A percentile compares a stretch with the other conserved stretches of the same genome.
Conservation (phyloP, 192 early-diverging fungal species). For the Backusella tarrabulga region DNA sequence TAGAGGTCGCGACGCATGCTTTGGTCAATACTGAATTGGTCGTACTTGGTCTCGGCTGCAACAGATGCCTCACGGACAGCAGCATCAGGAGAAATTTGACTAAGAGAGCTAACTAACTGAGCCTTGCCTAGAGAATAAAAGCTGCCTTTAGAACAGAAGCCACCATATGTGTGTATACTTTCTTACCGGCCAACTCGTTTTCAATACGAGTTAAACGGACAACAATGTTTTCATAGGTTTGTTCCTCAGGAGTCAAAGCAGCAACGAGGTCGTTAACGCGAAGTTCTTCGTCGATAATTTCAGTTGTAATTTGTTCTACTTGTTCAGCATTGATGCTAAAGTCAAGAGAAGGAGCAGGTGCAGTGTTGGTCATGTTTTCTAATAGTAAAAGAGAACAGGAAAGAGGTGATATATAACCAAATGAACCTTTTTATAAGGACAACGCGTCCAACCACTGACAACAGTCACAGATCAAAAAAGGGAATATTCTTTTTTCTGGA, state of each 20-base stretch:
- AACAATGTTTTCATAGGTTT: slow-evolving; percentile 42
- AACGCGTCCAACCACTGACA: neutral
- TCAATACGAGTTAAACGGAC: slow-evolving; percentile 29
- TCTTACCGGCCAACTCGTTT: slow-evolving; percentile 29
- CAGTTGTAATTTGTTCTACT: slow-evolving; percentile 12
- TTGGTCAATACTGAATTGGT: slow-evolving; percentile 67
- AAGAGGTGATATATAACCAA: neutral
- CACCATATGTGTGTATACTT: too few species aligned
- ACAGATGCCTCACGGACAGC: slow-evolving; percentile 66
- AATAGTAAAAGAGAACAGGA: slow-evolving; percentile 8
- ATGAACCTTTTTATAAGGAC: neutral
- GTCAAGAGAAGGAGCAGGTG: slow-evolving; percentile 29
- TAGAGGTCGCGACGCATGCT: slow-evolving; percentile 66
- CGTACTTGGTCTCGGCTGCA: slow-evolving; percentile 58
- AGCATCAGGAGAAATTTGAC: slow-evolving; percentile 45
- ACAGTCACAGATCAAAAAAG: slow-evolving; percentile 4
- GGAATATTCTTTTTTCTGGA: neutral
- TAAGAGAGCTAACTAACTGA: slow-evolving; percentile 18
- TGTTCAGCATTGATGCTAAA: slow-evolving; percentile 29
- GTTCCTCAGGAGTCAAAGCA: slow-evolving; percentile 30
- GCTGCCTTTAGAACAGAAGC: neutral
- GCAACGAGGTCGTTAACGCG: slow-evolving; percentile 34
- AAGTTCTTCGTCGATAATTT: slow-evolving; percentile 25
- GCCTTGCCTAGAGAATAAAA: neutral
- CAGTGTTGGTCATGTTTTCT: slow-evolving; percentile 10